These are phyloP conservation scores for Rutstroemia sp. DNA, from an alignment of 2,329 filamentous ascomycete species.

Conservation along the genomic window DNA sequence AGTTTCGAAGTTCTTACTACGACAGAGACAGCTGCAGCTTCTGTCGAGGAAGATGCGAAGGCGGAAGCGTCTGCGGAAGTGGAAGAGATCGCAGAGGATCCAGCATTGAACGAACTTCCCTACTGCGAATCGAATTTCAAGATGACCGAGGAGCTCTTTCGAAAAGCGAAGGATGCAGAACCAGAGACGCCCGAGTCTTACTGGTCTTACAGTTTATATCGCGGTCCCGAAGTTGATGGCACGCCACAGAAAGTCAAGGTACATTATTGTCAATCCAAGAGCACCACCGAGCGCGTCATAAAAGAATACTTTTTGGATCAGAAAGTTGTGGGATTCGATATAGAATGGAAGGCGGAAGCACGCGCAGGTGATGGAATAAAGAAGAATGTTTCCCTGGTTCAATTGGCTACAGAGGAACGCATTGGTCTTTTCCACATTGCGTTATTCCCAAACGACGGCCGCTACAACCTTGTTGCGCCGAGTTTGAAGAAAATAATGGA, in stretches of 20 bases:
- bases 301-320: conserved; percentile 58
- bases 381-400: conserved; percentile 71
- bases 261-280: conserved; percentile 67
- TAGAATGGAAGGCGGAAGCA: conserved; percentile 68
- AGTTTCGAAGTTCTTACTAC: not conserved
- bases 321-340: conserved; percentile 74
- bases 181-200: conserved; percentile 43
- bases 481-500: conserved; percentile 67
- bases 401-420: conserved; percentile 68
- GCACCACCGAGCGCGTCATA: conserved; percentile 59
- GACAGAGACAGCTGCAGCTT: not conserved
- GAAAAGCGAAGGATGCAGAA: conserved; percentile 40
- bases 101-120: conserved; percentile 29
- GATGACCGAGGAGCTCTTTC: conserved; percentile 40
- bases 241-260: conserved; percentile 52
- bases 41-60: not conserved
- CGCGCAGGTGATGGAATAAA: conserved; percentile 43
- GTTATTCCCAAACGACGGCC: conserved; percentile 41
- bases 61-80: not conserved
- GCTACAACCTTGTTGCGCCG: conserved; percentile 57
- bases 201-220: conserved; percentile 66
- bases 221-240: conserved; percentile 36
- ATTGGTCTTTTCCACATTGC: conserved; percentile 80
- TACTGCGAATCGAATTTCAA: conserved; percentile 37
- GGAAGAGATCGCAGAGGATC: conserved; percentile 12